A percentile compares a stretch with the other conserved stretches of the same genome.
These are phyloP conservation scores for Amylocarpus encephaloides DNA, from an alignment of 2,329 filamentous ascomycete genomes.

Conservation along the genomic window DNA sequence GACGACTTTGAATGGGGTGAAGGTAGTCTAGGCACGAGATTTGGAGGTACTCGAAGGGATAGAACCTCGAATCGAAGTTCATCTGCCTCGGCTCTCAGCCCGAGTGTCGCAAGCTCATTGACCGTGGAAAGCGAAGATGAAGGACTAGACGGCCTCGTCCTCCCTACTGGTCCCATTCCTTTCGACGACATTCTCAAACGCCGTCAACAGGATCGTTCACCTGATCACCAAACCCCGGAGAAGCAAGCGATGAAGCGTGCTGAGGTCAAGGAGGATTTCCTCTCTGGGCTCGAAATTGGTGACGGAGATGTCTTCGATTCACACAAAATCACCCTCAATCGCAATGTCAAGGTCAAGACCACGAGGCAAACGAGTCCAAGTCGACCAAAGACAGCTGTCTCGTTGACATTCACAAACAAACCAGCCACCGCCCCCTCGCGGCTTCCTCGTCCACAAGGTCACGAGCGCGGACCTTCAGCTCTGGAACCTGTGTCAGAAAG, in stretches of 20 bases:
- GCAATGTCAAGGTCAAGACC: constrained; percentile 83
- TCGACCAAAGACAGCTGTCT: constrained; percentile 68
- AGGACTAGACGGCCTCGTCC: constrained; percentile 78
- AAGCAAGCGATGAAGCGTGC: constrained; percentile 28
- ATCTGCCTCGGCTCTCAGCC: constrained; percentile 81
- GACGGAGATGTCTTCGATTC: constrained; percentile 76
- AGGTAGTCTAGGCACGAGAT: constrained; percentile 83
- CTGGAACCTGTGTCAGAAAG: constrained; percentile 93
- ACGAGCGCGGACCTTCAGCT: constrained; percentile 66
- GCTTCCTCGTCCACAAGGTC: constrained; percentile 68
- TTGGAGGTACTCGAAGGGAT: constrained; percentile 78
- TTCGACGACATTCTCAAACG: constrained; percentile 72
- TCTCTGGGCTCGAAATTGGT: constrained; percentile 80
- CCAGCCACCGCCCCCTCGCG: constrained; percentile 54
- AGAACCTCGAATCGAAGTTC: constrained; percentile 77
- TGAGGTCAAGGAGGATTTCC: constrained; percentile 62
- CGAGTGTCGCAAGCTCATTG: constrained; percentile 85
- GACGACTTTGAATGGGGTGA: constrained; percentile 92
- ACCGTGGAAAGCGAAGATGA: constrained; percentile 93
- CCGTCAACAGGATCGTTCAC: constrained; percentile 56
- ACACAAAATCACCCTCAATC: constrained; percentile 76
- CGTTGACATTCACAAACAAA: constrained; percentile 87
- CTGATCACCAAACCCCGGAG: constrained; percentile 41
- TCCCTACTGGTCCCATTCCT: constrained; percentile 78
- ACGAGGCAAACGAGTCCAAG: constrained; percentile 62